These are phyloP conservation scores for Kodamaea anthophila DNA, from an alignment of 1,139 yeast genomes.

Conservation along the genomic window DNA sequence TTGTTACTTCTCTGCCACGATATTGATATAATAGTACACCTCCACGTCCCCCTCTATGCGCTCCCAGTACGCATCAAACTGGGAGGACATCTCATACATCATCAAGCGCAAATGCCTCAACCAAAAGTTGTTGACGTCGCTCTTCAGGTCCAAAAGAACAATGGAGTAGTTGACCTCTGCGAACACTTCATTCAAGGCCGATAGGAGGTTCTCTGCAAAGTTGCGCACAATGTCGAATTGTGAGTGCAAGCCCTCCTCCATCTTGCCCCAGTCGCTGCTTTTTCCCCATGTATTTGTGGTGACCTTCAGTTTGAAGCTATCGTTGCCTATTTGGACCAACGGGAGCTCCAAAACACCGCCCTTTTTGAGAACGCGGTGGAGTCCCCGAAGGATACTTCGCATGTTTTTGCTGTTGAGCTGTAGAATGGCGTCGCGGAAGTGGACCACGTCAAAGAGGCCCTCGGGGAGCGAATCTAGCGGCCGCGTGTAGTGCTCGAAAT, in stretches of 20 bases:
- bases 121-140: conserved; percentile 30
- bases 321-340: conserved; percentile 14
- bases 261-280: conserved; percentile 6
- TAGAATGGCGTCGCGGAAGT: conserved; percentile 29
- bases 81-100: conserved; percentile 31
- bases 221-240: conserved; percentile 5
- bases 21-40: conserved; percentile 27
- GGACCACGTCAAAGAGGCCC: conserved; percentile 32
- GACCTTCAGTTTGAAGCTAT: conserved; percentile 9
- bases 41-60: conserved; percentile 14
- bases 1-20: conserved; percentile 23
- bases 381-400: conserved; percentile 25
- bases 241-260: conserved; percentile 6
- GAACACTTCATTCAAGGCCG: conserved; percentile 19
- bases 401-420: conserved; percentile 26
- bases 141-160: conserved; percentile 24
- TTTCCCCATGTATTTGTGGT: conserved; percentile 6
- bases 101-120: conserved; percentile 26
- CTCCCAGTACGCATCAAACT: conserved; percentile 25
- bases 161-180: conserved; percentile 32
- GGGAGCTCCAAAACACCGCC: conserved; percentile 36
- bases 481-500: conserved; percentile 30
- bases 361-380: conserved; percentile 29
- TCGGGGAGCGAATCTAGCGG: conserved; percentile 25
- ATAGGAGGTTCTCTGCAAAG: conserved; percentile 4